A percentile compares a stretch with the other conserved stretches of the same genome.
phyloP scores from a whole-genome alignment of 2,329 filamentous ascomycete genomes.

The Dactylellina drechsleri region DNA sequence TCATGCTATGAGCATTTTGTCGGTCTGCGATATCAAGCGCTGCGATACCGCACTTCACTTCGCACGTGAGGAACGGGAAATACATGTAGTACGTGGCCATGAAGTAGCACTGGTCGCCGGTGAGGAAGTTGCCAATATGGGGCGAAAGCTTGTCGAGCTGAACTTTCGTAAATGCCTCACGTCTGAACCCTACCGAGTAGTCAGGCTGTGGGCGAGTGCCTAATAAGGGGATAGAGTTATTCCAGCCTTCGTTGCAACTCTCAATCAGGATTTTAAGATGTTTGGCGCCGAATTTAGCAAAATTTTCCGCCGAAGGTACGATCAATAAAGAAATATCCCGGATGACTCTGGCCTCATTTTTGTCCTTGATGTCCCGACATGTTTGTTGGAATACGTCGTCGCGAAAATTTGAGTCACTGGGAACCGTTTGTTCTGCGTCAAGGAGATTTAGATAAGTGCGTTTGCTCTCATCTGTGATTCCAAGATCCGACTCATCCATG shows the following conservation, averaged over 20 bases:
- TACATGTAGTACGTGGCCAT: conserved; percentile 66
- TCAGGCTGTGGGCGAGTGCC: no score
- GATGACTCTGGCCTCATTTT: conserved; percentile 62
- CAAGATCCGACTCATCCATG: no score
- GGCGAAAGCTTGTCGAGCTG: conserved; percentile 63
- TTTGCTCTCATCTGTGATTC: no score
- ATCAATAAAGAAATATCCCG: conserved; percentile 14
- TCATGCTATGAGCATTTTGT: conserved; percentile 64
- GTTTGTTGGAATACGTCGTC: conserved; percentile 62
- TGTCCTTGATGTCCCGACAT: conserved; percentile 60
- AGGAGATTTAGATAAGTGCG: no score
- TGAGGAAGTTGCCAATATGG: conserved; percentile 61
- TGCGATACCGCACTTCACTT: conserved; percentile 64
- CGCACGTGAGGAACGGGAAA: conserved; percentile 65
- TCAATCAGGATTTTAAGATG: background rate
- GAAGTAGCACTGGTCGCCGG: conserved; percentile 64
- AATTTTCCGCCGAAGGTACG: background rate
- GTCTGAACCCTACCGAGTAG: no score
- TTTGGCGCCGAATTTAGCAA: background rate
- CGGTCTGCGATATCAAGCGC: conserved; percentile 62
- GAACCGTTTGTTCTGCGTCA: no score
- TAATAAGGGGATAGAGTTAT: conserved; percentile 57
- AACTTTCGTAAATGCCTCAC: conserved; percentile 63
- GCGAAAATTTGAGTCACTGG: no score
- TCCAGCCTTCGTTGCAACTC: background rate